Evolutionary conservation across 2,329 filamentous ascomycete species (phyloP).

Genomic region (Colletotrichum truncatum): DNA sequence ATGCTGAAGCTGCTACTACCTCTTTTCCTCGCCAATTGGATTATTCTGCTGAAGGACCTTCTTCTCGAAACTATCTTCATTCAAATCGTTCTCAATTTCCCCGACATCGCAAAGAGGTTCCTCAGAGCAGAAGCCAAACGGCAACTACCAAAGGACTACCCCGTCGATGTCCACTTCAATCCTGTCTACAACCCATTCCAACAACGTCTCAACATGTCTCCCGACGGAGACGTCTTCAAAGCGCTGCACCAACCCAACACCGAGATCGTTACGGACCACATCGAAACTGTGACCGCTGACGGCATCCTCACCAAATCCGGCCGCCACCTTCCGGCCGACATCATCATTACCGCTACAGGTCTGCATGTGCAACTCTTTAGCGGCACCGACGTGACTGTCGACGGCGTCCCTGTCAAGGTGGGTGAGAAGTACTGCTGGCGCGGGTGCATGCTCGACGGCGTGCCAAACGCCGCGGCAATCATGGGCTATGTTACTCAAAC

Average conservation of each 20-base stretch:
- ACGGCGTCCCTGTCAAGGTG: slow-evolving; percentile 59
- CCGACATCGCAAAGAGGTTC: slow-evolving; percentile 55
- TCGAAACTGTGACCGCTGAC: slow-evolving; percentile 57
- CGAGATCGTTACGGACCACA: slow-evolving; percentile 60
- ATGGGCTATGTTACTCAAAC: slow-evolving; percentile 73
- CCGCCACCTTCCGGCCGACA: slow-evolving; percentile 65
- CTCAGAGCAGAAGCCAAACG: slow-evolving; percentile 54
- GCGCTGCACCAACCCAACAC: slow-evolving; percentile 54
- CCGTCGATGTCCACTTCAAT: slow-evolving; percentile 70
- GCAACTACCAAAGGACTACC: slow-evolving; percentile 63
- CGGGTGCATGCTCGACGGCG: slow-evolving; percentile 70
- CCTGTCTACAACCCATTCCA: slow-evolving; percentile 75
- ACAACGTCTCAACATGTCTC: slow-evolving; percentile 77
- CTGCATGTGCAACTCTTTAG: slow-evolving; percentile 68
- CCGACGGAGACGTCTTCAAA: slow-evolving; percentile 65
- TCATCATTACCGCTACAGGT: slow-evolving; percentile 76
- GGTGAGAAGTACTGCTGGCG: slow-evolving; percentile 68
- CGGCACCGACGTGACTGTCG: slow-evolving; percentile 60
- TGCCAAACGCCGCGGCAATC: slow-evolving; percentile 70
- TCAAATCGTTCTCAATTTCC: slow-evolving; percentile 62
- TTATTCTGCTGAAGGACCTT: slow-evolving; percentile 60
- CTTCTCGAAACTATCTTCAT: slow-evolving; percentile 57
- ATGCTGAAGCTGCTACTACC: slow-evolving; percentile 56
- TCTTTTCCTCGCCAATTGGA: slow-evolving; percentile 50
- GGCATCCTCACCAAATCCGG: slow-evolving; percentile 59